Evolutionary conservation across 306 rosid species (phyloP), one percentile per base, ranked within the genome.

Genomic region (Rubus parviflorus): DNA sequence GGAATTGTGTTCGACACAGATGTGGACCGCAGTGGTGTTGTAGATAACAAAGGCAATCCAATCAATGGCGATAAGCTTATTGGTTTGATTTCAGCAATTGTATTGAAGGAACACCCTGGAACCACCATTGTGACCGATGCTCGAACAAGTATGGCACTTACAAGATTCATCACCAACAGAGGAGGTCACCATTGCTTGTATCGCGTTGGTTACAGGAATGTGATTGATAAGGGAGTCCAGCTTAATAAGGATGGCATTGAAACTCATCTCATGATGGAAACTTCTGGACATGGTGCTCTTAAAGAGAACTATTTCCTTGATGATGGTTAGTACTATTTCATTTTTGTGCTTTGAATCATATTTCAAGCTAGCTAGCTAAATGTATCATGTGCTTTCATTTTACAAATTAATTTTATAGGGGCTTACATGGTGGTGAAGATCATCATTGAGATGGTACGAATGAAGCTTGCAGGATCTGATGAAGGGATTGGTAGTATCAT

Each of bases 241-340:
- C 90, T 94, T 1, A 89, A 92, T 17, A 35, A 42, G 5, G 95
- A 86, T 2, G 97, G 97, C 15, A 76, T 92, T 72, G 93, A 92
- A 73, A 69, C 98, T 2, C 93, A 86, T 82, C 91, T 92, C 16
- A 92, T 89, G 98, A 92, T 94, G 92, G 97, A 94, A 80, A 92
- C 98, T 0, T 92, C 97, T 7, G 97, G 98, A 13, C 97, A 90
- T 47, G 97, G 98, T 57, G 97, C 98, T 69, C 90, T 94, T 12
- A 92, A 83, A 79, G 98, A 94, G 83, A 94, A 94, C 17, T 86
- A 88, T 83, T 92, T 90, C 84, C 96, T 94, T 64, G 98, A 94
- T 67, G 97, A 94, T 80, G 98, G 98, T 93, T 64, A 19, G 93
- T 78, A 42, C 14, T 68, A 25, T 51, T 0, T 42, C 67, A 61